A percentile compares a stretch with the other conserved stretches of the same genome.
These are phyloP conservation scores for Cyclotella sp. DNA, from an alignment of 108 stramenopile species.

Conservation along the genomic window DNA sequence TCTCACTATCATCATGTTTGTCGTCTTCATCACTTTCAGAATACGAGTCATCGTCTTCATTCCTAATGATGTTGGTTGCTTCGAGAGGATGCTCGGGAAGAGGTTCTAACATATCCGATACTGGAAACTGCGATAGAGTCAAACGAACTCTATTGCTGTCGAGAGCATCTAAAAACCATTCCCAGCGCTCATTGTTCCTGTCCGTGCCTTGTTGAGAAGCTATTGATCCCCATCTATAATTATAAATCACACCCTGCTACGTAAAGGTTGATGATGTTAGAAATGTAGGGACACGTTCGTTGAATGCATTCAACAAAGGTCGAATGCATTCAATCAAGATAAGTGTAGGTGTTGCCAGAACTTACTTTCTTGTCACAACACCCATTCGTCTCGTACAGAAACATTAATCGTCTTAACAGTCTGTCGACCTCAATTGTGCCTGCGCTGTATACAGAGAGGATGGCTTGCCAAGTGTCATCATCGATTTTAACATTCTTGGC, in stretches of 20 bases:
- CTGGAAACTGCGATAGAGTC: conserved; percentile 66
- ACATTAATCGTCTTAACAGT: conserved; percentile 38
- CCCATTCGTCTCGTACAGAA: conserved; percentile 32
- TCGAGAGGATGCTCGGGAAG: conserved; percentile 13
- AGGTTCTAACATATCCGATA: conserved; percentile 51
- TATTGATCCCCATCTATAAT: conserved; percentile 29
- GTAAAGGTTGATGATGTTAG: neutral
- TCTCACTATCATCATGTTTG: conserved; percentile 4
- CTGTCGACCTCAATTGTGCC: conserved; percentile 40
- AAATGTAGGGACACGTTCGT: neutral
- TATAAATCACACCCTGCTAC: conserved; percentile 16
- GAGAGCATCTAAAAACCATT: conserved; percentile 69
- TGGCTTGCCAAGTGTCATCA: conserved; percentile 36
- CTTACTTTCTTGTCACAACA: conserved; percentile 38
- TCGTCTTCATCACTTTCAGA: conserved; percentile 27
- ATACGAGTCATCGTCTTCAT: conserved; percentile 10
- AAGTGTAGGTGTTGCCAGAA: neutral
- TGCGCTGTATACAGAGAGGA: conserved; percentile 54
- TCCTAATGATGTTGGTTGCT: neutral
- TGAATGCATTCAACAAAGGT: neutral
- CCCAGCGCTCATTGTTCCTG: conserved; percentile 39
- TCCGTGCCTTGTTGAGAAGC: conserved; percentile 6
- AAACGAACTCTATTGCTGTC: conserved; percentile 59
- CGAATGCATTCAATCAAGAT: neutral
- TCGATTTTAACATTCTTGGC: conserved; percentile 35